Evolutionary conservation across 768 basidiomycete genomes (phyloP).

Genomic region (Phanerochaete sordida): DNA sequence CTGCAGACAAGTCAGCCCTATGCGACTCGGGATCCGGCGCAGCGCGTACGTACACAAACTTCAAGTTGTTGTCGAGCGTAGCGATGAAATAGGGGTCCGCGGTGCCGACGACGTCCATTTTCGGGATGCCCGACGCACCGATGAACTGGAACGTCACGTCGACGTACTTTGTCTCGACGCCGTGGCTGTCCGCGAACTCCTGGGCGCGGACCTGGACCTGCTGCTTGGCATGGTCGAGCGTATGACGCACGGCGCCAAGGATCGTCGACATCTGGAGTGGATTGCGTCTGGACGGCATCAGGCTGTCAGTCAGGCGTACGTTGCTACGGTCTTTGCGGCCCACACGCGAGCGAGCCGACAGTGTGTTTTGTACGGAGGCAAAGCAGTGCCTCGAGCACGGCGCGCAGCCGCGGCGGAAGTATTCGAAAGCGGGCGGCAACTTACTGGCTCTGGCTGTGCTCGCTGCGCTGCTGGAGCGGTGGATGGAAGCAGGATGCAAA

Average conservation of each 20-base stretch:
- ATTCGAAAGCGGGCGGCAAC: not conserved
- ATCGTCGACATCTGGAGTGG: slow-evolving; percentile 11
- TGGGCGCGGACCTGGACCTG: slow-evolving; percentile 8
- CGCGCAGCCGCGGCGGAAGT: not conserved
- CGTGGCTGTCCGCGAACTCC: slow-evolving; percentile 6
- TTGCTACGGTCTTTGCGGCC: not conserved
- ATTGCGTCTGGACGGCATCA: slow-evolving; percentile 11
- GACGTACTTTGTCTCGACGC: slow-evolving; percentile 26
- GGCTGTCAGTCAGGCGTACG: not conserved
- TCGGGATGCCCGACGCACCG: slow-evolving; percentile 64
- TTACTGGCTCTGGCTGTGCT: not conserved
- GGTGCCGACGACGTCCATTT: slow-evolving; percentile 60
- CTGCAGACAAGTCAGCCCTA: slow-evolving; percentile 30
- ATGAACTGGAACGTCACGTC: slow-evolving; percentile 69
- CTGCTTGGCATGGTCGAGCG: slow-evolving; percentile 6
- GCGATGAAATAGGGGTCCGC: slow-evolving; percentile 76
- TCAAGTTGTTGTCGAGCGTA: slow-evolving; percentile 57
- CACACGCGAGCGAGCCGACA: too few species aligned
- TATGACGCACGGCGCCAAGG: not conserved
- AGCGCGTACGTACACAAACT: slow-evolving; percentile 52
- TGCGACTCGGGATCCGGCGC: not conserved
- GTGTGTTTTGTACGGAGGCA: not conserved
- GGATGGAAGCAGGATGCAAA: not conserved
- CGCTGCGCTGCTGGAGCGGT: not conserved
- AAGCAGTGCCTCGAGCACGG: not conserved